Base-by-base conservation (phyloP, 2,329 filamentous ascomycete genomes). In the Clarireedia paspali region DNA sequence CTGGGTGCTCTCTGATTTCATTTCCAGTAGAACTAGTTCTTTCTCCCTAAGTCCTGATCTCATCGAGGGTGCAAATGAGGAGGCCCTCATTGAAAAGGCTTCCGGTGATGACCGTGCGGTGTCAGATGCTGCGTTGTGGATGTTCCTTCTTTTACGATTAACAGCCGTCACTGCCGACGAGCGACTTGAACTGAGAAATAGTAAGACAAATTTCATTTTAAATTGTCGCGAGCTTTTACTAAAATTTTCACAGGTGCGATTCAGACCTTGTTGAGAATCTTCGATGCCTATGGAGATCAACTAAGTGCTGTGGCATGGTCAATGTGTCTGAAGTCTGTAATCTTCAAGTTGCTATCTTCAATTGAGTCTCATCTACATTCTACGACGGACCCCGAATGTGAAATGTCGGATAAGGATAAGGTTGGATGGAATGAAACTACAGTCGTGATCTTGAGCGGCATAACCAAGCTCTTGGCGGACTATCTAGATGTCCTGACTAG, bases 1-100 rank as follows among this genome's bases (percentile, higher is more conserved):
- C 70, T 96, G 91, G 90, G 91, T 92, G 53, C 81, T 96, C 6
- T 96, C 92, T 0, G 91, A 96, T 70, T 94, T 91, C 61, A 76
- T 97, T 4, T 85, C 82, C 1, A 73, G 77, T 3, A 82, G 80
- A 62, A 82, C 77, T 53, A 76, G 75, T 57, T 75, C 78, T 0
- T 78, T 85, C 46, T 76, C 78, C 1, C 80, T 86, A 34, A 83
- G 78, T 0, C 73, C 78, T 45, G 75, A 77, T 50, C 75, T 85
- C 57, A 75, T 84, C 55, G 71, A 75, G 46, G 74, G 77, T 59
- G 66, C 77, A 58, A 73, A 82, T 63, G 84, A 87, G 53, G 72
- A 83, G 6, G 75, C 78, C 15, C 69, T 88, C 2, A 71, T 78
- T 1, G 71, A 75, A 42, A 77, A 84, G 50, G 84, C 88, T 2